Evolutionary conservation across 495 filamentous ascomycete species (phyloP).

Genomic region (Penicillium nucicola): DNA sequence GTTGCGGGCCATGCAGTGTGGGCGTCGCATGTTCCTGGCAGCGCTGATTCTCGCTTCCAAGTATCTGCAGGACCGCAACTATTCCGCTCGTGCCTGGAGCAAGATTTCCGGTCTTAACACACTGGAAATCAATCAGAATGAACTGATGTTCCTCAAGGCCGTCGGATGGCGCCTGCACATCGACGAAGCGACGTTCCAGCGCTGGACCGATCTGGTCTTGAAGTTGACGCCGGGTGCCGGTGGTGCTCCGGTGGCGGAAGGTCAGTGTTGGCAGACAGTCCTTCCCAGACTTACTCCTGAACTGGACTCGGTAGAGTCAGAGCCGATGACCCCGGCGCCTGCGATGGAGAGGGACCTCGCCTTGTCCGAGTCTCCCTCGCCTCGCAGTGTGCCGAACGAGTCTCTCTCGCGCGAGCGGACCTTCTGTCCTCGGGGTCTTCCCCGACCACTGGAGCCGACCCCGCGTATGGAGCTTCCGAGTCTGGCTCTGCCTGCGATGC

Average conservation of each 20-base stretch:
- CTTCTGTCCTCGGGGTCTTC: slow-evolving; percentile 42
- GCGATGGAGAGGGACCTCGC: slow-evolving; percentile 30
- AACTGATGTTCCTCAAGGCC: slow-evolving; percentile 85
- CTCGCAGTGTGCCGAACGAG: slow-evolving; percentile 26
- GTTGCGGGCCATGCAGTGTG: slow-evolving; percentile 86
- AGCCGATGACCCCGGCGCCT: slow-evolving; percentile 29
- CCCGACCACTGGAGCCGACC: slow-evolving; percentile 59
- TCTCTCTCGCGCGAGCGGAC: slow-evolving; percentile 38
- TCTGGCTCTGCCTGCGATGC: slow-evolving; percentile 46
- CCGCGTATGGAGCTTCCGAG: slow-evolving; percentile 30
- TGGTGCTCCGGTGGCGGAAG: slow-evolving; percentile 25
- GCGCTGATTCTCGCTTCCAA: slow-evolving; percentile 92
- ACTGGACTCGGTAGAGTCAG: slow-evolving; percentile 34
- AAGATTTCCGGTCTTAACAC: slow-evolving; percentile 94
- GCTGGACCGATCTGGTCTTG: slow-evolving; percentile 87
- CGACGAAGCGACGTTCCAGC: slow-evolving; percentile 79
- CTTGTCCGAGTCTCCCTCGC: slow-evolving; percentile 33
- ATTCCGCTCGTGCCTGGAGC: slow-evolving; percentile 95
- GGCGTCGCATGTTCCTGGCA: slow-evolving; percentile 94
- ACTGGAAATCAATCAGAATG: slow-evolving; percentile 91
- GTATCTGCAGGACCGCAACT: slow-evolving; percentile 97
- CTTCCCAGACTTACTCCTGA: slow-evolving; percentile 78
- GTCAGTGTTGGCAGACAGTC: slow-evolving; percentile 68
- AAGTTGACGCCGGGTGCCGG: slow-evolving; percentile 68
- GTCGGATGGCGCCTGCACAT: slow-evolving; percentile 96